Conservation (phyloP, 176 grass and related monocot genomes). For the Lolium rigidum region DNA sequence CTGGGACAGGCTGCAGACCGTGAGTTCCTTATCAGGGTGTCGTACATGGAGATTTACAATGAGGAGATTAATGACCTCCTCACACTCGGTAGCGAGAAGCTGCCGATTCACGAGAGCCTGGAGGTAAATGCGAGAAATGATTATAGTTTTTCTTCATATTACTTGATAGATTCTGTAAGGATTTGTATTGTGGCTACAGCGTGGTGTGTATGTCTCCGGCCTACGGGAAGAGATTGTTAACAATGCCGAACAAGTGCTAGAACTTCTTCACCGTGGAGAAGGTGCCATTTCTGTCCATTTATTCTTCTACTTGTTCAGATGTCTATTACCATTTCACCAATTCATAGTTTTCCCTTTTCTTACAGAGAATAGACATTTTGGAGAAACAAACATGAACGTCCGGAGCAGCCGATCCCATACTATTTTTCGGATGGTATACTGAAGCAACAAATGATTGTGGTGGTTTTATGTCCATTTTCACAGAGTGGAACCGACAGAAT, state of each 20-base stretch:
- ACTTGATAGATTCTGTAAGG: background rate
- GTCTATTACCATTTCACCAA: slow-evolving; percentile 14
- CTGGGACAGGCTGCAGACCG: slow-evolving; percentile 58
- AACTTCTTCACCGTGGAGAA: slow-evolving; percentile 86
- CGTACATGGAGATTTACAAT: slow-evolving; percentile 99
- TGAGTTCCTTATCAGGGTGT: slow-evolving; percentile 89
- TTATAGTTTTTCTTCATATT: background rate
- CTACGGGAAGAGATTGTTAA: slow-evolving; percentile 88
- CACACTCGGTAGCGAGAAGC: slow-evolving; percentile 62
- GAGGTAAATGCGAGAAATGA: slow-evolving; percentile 52
- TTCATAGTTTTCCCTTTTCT: background rate
- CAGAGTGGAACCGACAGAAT: background rate
- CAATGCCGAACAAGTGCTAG: slow-evolving; percentile 76
- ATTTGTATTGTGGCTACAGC: slow-evolving; percentile 44
- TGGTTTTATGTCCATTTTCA: background rate
- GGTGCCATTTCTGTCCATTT: slow-evolving; percentile 43
- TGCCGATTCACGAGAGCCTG: slow-evolving; percentile 82
- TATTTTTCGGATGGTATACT: slow-evolving; percentile 95
- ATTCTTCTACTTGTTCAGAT: background rate
- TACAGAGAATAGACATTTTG: slow-evolving; percentile 93
- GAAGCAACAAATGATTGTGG: background rate
- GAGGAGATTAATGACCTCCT: slow-evolving; percentile 97
- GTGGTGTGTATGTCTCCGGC: slow-evolving; percentile 82
- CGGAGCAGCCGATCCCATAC: slow-evolving; percentile 89
- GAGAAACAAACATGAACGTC: slow-evolving; percentile 92